Conservation (phyloP, 768 basidiomycete species). For the Termitomyces sp. region DNA sequence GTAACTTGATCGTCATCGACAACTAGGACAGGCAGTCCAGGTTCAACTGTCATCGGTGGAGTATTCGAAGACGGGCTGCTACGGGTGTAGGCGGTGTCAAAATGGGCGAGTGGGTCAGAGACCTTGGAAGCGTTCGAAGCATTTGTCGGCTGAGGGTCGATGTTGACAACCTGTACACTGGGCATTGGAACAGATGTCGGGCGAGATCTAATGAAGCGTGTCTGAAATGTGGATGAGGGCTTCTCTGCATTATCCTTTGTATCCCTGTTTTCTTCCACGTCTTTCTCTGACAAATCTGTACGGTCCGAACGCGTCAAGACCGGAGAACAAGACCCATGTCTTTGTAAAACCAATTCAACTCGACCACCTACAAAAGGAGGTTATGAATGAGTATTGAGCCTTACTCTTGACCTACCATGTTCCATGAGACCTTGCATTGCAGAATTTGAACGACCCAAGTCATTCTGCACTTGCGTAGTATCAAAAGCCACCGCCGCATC, state of each 20-base stretch:
- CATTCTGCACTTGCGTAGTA: slow-evolving; percentile 21
- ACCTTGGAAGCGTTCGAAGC: slow-evolving; percentile 16
- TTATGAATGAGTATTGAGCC: background rate
- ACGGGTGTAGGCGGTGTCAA: slow-evolving; percentile 33
- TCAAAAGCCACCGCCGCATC: slow-evolving; percentile 23
- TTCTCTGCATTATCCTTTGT: background rate
- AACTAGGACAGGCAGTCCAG: slow-evolving; percentile 62
- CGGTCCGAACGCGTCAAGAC: slow-evolving; percentile 11
- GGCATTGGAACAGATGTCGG: slow-evolving; percentile 36
- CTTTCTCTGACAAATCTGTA: background rate
- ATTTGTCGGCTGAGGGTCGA: slow-evolving; percentile 21
- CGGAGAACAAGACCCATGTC: slow-evolving; percentile 26
- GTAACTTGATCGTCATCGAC: slow-evolving; percentile 84
- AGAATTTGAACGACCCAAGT: slow-evolving; percentile 29
- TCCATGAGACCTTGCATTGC: slow-evolving; percentile 68
- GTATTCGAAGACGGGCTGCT: slow-evolving; percentile 34
- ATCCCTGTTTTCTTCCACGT: background rate
- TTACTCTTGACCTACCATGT: slow-evolving; percentile 32
- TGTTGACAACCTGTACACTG: slow-evolving; percentile 25
- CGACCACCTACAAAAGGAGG: slow-evolving; percentile 38
- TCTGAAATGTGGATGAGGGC: background rate
- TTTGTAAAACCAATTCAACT: slow-evolving; percentile 49
- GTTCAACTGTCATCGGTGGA: slow-evolving; percentile 37
- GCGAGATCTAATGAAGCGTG: slow-evolving; percentile 12
- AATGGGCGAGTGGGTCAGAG: slow-evolving; percentile 25